These are phyloP conservation scores for Phytophthora pseudosyringae DNA, from an alignment of 352 stramenopile genomes.

Conservation along the genomic window DNA sequence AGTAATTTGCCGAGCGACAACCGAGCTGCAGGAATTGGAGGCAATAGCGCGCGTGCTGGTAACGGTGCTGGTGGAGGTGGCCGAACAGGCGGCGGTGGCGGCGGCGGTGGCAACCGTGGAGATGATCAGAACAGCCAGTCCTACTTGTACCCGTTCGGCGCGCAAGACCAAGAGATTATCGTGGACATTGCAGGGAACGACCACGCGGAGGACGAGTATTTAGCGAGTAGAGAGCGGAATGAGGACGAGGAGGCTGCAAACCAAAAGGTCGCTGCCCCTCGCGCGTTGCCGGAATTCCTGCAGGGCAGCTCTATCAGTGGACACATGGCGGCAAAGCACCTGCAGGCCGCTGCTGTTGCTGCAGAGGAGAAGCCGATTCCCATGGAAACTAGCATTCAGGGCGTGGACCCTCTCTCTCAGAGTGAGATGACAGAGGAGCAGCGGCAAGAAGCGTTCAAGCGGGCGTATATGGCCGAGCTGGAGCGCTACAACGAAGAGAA, in stretches of 20 bases:
- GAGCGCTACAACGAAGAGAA: conserved; percentile 90
- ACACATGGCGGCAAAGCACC: conserved; percentile 85
- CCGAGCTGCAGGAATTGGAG: conserved; percentile 75
- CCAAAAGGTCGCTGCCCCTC: conserved; percentile 62
- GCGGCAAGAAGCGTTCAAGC: conserved; percentile 82
- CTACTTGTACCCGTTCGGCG: conserved; percentile 83
- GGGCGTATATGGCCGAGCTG: conserved; percentile 82
- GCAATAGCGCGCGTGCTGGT: conserved; percentile 61
- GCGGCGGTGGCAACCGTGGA: conserved; percentile 37
- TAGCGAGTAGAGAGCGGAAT: conserved; percentile 77
- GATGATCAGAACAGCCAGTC: conserved; percentile 77
- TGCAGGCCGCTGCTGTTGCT: conserved; percentile 45
- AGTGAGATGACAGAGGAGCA: conserved; percentile 85
- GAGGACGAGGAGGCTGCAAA: conserved; percentile 65
- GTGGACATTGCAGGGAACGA: conserved; percentile 85
- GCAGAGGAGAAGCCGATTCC: conserved; percentile 43
- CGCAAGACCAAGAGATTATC: conserved; percentile 87
- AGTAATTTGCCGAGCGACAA: conserved; percentile 90
- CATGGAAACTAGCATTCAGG: conserved; percentile 49
- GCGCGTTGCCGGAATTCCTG: conserved; percentile 80
- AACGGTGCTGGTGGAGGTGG: conserved; percentile 44
- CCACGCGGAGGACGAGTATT: conserved; percentile 81
- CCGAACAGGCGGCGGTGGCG: conserved; percentile 47
- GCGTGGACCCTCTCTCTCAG: conserved; percentile 60
- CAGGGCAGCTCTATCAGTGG: conserved; percentile 88